Evolutionary conservation across 768 basidiomycete genomes (phyloP).

Genomic region (Serendipita sp.): DNA sequence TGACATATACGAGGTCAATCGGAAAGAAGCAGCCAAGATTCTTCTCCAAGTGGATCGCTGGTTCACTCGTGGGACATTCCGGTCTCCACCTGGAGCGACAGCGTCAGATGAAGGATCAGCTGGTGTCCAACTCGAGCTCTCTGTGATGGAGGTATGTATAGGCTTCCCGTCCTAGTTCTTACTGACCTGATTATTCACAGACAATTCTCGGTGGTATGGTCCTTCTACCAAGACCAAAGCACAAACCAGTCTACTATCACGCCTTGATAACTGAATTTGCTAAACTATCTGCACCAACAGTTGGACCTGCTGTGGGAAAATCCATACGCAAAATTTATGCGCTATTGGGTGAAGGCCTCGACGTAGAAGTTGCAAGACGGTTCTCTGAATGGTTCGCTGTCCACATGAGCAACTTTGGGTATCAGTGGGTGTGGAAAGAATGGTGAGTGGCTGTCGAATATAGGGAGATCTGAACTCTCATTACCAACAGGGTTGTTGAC

Average conservation of each 20-base stretch:
- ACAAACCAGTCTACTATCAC: constrained; percentile 74
- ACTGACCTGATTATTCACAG: constrained; percentile 23
- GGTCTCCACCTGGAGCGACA: constrained; percentile 47
- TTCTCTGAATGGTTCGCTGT: constrained; percentile 92
- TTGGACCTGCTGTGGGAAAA: constrained; percentile 93
- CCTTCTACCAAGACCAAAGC: constrained; percentile 57
- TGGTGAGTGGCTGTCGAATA: constrained; percentile 40
- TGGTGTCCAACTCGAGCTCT: constrained; percentile 67
- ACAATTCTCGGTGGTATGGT: constrained; percentile 60
- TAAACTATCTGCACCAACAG: constrained; percentile 80
- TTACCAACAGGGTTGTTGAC: constrained; percentile 63
- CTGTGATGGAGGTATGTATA: constrained; percentile 58
- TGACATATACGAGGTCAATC: constrained; percentile 86
- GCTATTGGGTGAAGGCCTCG: constrained; percentile 68
- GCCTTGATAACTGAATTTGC: constrained; percentile 85
- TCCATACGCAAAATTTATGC: constrained; percentile 78
- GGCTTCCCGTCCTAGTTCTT: neutral
- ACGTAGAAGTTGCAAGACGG: constrained; percentile 64
- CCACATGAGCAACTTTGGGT: constrained; percentile 96
- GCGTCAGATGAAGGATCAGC: constrained; percentile 32
- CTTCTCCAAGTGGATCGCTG: constrained; percentile 78
- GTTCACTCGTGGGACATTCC: constrained; percentile 72
- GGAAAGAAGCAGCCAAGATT: constrained; percentile 84
- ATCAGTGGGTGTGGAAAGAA: constrained; percentile 99
- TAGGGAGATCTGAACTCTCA: neutral